Conservation (phyloP, 1,139 yeast genomes). For the Casaregolazyma lundiana region DNA sequence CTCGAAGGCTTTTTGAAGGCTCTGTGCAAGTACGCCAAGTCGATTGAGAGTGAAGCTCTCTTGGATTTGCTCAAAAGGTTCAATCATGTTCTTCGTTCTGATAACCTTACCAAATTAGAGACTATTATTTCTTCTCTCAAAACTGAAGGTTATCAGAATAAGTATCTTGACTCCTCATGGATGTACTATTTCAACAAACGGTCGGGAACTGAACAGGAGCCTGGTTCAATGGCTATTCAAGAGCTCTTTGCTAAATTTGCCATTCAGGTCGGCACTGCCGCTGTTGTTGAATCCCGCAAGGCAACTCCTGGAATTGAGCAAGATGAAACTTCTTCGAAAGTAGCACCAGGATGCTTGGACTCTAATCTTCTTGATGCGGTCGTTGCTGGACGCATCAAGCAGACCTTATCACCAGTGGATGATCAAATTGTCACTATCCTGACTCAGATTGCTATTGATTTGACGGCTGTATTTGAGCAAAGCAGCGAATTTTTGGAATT, state of each 20-base stretch:
- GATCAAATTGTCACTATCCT: conserved; percentile 21
- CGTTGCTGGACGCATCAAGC: conserved; percentile 8
- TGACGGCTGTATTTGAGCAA: conserved; percentile 38
- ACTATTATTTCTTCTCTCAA: conserved; percentile 29
- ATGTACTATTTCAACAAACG: conserved; percentile 20
- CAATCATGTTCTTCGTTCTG: conserved; percentile 25
- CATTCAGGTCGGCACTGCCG: neutral
- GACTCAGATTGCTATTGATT: conserved; percentile 28
- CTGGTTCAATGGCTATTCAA: conserved; percentile 31
- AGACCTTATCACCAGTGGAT: conserved; percentile 4
- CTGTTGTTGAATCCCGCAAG: too few relatives aligned
- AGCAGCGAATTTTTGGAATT: conserved; percentile 42
- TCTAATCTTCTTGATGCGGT: conserved; percentile 6
- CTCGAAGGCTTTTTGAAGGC: conserved; percentile 37
- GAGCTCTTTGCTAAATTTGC: conserved; percentile 18
- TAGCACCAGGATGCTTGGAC: neutral
- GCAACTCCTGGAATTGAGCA: neutral
- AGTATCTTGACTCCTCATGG: conserved; percentile 20
- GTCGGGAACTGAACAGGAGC: conserved; percentile 16
- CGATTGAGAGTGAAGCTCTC: conserved; percentile 12
- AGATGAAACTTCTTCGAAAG: too few relatives aligned
- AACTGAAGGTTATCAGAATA: conserved; percentile 5
- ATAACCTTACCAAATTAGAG: conserved; percentile 33
- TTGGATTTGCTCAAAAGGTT: conserved; percentile 16
- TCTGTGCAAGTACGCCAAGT: conserved; percentile 15